Evolutionary conservation across 768 basidiomycete genomes (phyloP).

Genomic region (Daedaleopsis sinensis): DNA sequence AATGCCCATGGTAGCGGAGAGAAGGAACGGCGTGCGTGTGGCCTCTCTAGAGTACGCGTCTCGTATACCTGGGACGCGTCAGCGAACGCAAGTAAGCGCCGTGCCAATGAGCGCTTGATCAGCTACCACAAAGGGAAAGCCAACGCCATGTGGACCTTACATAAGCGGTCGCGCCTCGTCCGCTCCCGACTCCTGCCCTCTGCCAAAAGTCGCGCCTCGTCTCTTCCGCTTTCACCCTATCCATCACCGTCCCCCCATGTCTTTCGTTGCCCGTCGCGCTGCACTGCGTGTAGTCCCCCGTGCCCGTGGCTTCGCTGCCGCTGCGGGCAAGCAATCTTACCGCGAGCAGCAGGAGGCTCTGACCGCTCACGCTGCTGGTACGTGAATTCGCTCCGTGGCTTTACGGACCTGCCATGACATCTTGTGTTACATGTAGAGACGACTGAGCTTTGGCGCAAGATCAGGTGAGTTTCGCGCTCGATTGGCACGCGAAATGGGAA

Average conservation of each 20-base stretch:
- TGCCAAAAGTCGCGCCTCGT: conserved; percentile 23
- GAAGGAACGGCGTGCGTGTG: conserved; percentile 12
- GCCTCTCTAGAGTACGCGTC: conserved; percentile 21
- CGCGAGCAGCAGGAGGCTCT: conserved; percentile 28
- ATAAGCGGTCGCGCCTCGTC: conserved; percentile 16
- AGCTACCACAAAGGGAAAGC: background rate
- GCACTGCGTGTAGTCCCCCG: conserved; percentile 45
- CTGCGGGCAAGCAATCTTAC: conserved; percentile 26
- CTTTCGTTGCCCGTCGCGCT: conserved; percentile 50
- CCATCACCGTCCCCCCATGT: conserved; percentile 30
- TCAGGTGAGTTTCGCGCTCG: conserved; percentile 56
- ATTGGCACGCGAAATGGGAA: background rate
- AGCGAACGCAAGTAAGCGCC: conserved; percentile 26
- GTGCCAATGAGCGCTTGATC: background rate
- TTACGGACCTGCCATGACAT: conserved; percentile 2
- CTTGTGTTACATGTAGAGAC: conserved; percentile 48
- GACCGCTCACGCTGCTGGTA: conserved; percentile 29
- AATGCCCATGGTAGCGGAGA: conserved; percentile 55
- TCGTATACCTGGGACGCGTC: conserved; percentile 40
- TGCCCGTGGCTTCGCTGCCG: conserved; percentile 31
- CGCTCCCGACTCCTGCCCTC: conserved; percentile 17
- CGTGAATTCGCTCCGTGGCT: conserved; percentile 5
- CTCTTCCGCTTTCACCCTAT: conserved; percentile 16
- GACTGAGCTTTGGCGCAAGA: conserved; percentile 82
- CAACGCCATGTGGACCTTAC: conserved; percentile 4